Base-by-base conservation (phyloP, 345 rosid genomes). In the Boechera retrofracta region DNA sequence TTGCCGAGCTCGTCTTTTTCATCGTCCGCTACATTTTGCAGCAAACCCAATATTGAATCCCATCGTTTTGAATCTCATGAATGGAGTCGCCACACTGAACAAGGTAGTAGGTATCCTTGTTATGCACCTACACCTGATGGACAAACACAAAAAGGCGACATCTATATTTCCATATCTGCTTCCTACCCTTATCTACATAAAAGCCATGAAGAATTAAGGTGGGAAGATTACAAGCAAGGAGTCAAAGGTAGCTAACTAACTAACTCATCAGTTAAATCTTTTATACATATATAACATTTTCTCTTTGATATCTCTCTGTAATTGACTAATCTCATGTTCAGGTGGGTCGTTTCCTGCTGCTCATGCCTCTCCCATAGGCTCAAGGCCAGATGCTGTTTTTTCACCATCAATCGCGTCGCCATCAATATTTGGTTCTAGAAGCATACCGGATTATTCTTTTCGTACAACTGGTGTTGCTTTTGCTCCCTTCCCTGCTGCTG, bases 181-280 rank as follows among this genome's bases (percentile, higher is more conserved):
- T 67, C 78, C 39, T 0, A 21, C 7, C 0, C 51, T 0, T 24
- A 47, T 67, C 60, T 2, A 35, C 47, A 51, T 12, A 67, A 67
- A 36, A 67, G 60, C 60, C 72, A 36, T 52, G 72, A 67, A 21
- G 72, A 67, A 52, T 15, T 67, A 39, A 67, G 60, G 26, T 67
- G 60, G 72, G 35, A 67, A 21, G 60, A 52, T 52, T 52, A 67
- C 72, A 36, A 52, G 7, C 21, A 5, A 36, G 72, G 60, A 51
- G 12, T 11, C 65, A 74, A 56, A 66, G 78, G 78, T 74, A 36
- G 32, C 9, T 39, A 71, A 42, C 70, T 39, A 51, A 39, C 64
- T 42, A 29, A 39, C 24, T 56, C 28, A 15, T 69, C 29, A 24
- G 0, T 62, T 24, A 10, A 41, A 55, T 42, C 32, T 71, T 32